Base-by-base conservation (phyloP, 129 eudicot genomes). In the Arctium lappa region DNA sequence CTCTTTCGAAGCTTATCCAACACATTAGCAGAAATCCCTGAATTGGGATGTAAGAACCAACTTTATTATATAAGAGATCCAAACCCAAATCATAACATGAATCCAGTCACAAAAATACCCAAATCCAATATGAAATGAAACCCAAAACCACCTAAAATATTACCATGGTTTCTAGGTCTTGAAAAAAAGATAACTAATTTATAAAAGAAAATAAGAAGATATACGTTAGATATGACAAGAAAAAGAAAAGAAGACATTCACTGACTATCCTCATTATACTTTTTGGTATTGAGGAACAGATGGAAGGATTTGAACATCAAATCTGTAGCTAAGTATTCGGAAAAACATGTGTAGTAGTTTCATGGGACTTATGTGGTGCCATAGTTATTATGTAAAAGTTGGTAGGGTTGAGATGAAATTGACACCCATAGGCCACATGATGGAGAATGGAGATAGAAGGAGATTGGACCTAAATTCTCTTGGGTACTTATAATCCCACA, bases 231-330 rank as follows among this genome's bases (percentile, higher is more conserved):
- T 78, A 65, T 6, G 72, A 32, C 34, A 48, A 16, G 71, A 50
- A 22, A 75, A 30, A n/a, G 8, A 48, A 70, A 69, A 22, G 42
- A 69, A 30, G 6, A 79, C 12, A 65, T 8, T 69, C 48, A 76
- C 32, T n/a, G 32, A 42, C 18, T 81, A 39, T 48, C 77, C 86
- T 83, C 81, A 79, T 79, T 76, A 75, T 79, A 76, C 62, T 80
- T 84, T 34, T 29, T 7, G 16, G 70, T 38, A 74, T 48, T 40
- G 48, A 72, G 85, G 42, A 84, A 72, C 86, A 78, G 62, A 81
- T 72, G 66, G 46, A 87, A 83, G 8, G 78, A 79, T 74, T 16
- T 73, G 79, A 71, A 79, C 78, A 48, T 50, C 7, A 74, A 32
- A 72, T 73, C 69, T 34, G 72, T 36, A 4, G 74, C 78, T 82